These are phyloP conservation scores for Lathyrus sativus DNA, from an alignment of 306 rosid species.

Conservation along the genomic window DNA sequence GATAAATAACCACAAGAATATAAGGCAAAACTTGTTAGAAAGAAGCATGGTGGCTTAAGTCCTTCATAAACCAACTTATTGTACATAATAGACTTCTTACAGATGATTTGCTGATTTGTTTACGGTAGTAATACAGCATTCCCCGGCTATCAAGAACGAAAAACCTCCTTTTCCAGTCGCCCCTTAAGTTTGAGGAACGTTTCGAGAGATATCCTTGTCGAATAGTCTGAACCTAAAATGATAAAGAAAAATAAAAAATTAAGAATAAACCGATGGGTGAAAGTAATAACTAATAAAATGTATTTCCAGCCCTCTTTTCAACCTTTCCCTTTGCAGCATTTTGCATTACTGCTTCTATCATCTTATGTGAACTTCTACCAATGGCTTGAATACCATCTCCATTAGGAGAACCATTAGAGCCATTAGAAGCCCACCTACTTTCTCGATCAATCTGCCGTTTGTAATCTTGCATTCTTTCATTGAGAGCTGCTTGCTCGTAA, in stretches of 20 bases:
- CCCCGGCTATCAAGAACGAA: constrained; percentile 99
- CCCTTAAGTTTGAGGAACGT: constrained; percentile 95
- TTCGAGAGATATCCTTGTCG: constrained; percentile 99
- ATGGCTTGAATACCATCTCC: constrained; percentile 99
- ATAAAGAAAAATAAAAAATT: constrained; percentile 19
- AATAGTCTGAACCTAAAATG: constrained; percentile 88
- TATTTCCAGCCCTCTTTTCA: constrained; percentile 30
- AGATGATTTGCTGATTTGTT: constrained; percentile 88
- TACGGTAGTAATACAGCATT: constrained; percentile 96
- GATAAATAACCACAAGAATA: constrained; percentile 36
- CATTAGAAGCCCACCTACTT: constrained; percentile 90
- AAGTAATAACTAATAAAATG: constrained; percentile 17
- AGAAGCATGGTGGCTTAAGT: constrained; percentile 31
- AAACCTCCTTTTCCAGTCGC: constrained; percentile 99
- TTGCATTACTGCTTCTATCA: constrained; percentile 99
- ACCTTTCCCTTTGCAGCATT: constrained; percentile 99
- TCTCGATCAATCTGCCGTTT: constrained; percentile 96
- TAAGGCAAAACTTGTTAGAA: constrained; percentile 13
- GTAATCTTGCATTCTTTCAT: constrained; percentile 97
- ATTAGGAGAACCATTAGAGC: constrained; percentile 94
- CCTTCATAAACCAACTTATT: constrained; percentile 33
- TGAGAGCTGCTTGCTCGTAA: constrained; percentile 99
- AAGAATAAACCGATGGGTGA: constrained; percentile 22
- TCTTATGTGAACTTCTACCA: constrained; percentile 99
- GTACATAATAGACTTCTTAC: constrained; percentile 58